A percentile compares a stretch with the other conserved stretches of the same genome.
phyloP scores from a whole-genome alignment of 1,139 yeast genomes.

The Hemisphaericaspora xylanilytica region DNA sequence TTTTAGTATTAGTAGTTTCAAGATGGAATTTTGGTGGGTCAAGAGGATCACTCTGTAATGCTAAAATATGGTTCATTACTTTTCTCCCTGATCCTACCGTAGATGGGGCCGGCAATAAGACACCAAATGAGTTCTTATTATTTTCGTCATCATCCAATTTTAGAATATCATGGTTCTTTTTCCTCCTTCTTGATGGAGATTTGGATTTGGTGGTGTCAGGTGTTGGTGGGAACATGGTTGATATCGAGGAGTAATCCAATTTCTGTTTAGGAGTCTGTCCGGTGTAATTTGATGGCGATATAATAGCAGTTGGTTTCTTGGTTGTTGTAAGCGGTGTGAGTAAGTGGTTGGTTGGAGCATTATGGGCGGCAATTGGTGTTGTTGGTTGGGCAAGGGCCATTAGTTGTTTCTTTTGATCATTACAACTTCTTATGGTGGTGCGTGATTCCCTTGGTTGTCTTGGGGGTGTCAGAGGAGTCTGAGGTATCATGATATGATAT shows the following conservation, averaged over 20 bases:
- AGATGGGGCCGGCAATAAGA: conserved; percentile 42
- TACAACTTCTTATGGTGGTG: neutral
- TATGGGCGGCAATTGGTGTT: neutral
- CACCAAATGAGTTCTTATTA: conserved; percentile 23
- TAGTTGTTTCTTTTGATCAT: neutral
- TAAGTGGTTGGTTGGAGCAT: neutral
- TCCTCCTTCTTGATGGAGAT: conserved; percentile 3
- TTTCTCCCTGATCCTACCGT: conserved; percentile 41
- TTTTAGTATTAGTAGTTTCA: conserved; percentile 5
- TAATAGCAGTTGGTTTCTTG: conserved; percentile 1
- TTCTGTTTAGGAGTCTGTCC: neutral
- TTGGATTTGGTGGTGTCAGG: neutral
- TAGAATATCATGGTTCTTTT: conserved; percentile 2
- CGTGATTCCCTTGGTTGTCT: conserved; percentile 1
- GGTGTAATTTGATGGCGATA: neutral
- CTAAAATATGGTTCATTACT: conserved; percentile 6
- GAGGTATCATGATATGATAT: neutral
- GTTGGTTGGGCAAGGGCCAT: neutral
- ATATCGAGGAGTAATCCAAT: neutral
- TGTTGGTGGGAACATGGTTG: neutral
- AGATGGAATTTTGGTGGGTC: conserved; percentile 9
- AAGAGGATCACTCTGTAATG: conserved; percentile 5
- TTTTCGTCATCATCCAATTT: conserved; percentile 1
- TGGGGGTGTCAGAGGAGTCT: conserved; percentile 2
- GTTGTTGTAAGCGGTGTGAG: conserved; percentile 3